These are phyloP conservation scores for Exophiala spinifera DNA, from an alignment of 2,329 filamentous ascomycete species.

Conservation along the genomic window DNA sequence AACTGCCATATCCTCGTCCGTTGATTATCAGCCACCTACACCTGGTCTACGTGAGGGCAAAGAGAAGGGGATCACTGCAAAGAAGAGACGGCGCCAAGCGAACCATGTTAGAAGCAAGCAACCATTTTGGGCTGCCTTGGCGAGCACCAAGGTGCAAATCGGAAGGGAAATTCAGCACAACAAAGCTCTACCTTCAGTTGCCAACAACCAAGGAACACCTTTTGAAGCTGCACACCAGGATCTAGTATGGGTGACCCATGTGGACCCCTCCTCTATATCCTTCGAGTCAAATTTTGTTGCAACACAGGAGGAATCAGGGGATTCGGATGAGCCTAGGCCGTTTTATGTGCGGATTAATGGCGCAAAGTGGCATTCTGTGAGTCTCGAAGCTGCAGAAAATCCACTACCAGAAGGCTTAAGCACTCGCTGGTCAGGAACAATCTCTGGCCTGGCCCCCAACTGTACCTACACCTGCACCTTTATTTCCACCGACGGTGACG, in stretches of 20 bases:
- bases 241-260: slow-evolving; percentile 46
- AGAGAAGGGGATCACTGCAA: slow-evolving; percentile 61
- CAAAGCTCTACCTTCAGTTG: slow-evolving; percentile 37
- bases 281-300: slow-evolving; percentile 45
- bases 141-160: slow-evolving; percentile 94
- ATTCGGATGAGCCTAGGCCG: slow-evolving; percentile 47
- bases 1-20: slow-evolving; percentile 40
- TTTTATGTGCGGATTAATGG: slow-evolving; percentile 66
- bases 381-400: slow-evolving; percentile 49
- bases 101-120: slow-evolving; percentile 87
- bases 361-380: slow-evolving; percentile 62
- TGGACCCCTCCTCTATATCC: slow-evolving; percentile 47
- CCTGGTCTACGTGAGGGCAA: slow-evolving; percentile 52
- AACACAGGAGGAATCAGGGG: slow-evolving; percentile 32
- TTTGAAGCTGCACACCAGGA: slow-evolving; percentile 40
- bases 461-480: slow-evolving; percentile 65
- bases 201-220: slow-evolving; percentile 19
- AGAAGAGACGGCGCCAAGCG: slow-evolving; percentile 86
- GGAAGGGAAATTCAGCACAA: slow-evolving; percentile 87
- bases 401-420: slow-evolving; percentile 44
- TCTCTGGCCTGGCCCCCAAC: slow-evolving; percentile 62
- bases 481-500: slow-evolving; percentile 54
- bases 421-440: slow-evolving; percentile 58
- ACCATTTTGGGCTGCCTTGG: slow-evolving; percentile 89
- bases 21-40: slow-evolving; percentile 49